Evolutionary conservation across 257 asterid genomes (phyloP).

Genomic region (Apocynum venetum): DNA sequence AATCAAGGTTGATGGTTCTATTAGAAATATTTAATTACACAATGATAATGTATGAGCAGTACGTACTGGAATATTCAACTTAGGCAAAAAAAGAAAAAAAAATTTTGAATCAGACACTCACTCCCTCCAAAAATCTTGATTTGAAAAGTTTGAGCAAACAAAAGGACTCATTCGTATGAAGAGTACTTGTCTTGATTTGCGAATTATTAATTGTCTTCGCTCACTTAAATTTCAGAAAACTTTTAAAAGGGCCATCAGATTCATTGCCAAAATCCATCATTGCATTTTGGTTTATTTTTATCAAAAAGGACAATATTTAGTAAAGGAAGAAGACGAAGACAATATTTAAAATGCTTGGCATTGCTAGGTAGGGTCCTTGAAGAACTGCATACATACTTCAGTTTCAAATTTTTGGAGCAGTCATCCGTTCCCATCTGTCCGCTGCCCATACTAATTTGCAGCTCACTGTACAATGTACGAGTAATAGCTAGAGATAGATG

Average conservation of each 20-base stretch:
- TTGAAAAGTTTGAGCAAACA: constrained; percentile 6
- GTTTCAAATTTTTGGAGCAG: constrained; percentile 2
- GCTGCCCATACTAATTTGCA: neutral
- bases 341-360: neutral
- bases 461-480: neutral
- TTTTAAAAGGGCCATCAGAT: neutral
- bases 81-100: neutral
- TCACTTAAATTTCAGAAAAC: constrained; percentile 18
- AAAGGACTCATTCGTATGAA: neutral
- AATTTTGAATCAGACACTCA: neutral
- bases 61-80: neutral
- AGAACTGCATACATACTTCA: no score
- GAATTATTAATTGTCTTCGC: constrained; percentile 16
- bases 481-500: neutral
- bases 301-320: constrained; percentile 14
- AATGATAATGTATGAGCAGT: neutral
- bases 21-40: neutral
- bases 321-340: constrained; percentile 2
- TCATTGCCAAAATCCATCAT: constrained; percentile 14
- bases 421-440: no score
- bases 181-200: constrained; percentile 5
- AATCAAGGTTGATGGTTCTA: neutral
- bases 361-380: neutral
- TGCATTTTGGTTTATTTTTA: constrained; percentile 11
- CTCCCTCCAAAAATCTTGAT: constrained; percentile 18